Base-by-base conservation (phyloP, 1,284 basidiomycete genomes). In the Heliocybe sulcata region DNA sequence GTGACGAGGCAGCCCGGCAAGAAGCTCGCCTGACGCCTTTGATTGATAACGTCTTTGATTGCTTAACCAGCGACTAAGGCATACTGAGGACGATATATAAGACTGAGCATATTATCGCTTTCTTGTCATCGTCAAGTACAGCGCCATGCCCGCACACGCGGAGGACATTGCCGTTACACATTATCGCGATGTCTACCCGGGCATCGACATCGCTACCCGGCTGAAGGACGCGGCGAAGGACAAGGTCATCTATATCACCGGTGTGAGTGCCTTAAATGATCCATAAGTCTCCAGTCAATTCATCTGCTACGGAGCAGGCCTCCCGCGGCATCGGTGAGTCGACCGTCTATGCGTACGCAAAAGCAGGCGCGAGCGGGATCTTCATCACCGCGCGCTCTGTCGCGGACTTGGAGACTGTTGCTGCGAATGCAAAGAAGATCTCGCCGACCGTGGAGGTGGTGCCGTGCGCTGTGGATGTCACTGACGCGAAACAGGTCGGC, bases 201-300 rank as follows among this genome's bases (percentile, higher is more conserved):
- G 45, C 3, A 61, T 61, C 16, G 56, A 59, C 26, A 56, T 56
- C 14, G 47, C 8, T n/a, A 51, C 12, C 23, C n/a, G 2, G 42
- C 47, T 49, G 47, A 49, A 51, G 31, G 52, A 33, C 33, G 51
- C 48, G 9, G 29, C 27, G 19, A 45, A 58, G 26, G 58, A 55
- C 31, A 59, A 58, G 29, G 58, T 61, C 3, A 59, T 61, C 22
- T 53, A 60, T 33, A 53, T 59, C 29, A 58, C 59, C 16, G 59
- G 58, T 16, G 47, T 49, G 25, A 16, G 47, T 26, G 14, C n/a
- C 47, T 29, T 25, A 16, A n/a, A n/a, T n/a, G n/a, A n/a, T n/a
- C n/a, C n/a, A n/a, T n/a, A n/a, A n/a, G n/a, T n/a, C n/a, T n/a
- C n/a, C n/a, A n/a, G n/a, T n/a, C n/a, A n/a, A n/a, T n/a, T n/a